phyloP scores from a whole-genome alignment of 2,329 filamentous ascomycete genomes.

The Pseudogymnoascus sp. region DNA sequence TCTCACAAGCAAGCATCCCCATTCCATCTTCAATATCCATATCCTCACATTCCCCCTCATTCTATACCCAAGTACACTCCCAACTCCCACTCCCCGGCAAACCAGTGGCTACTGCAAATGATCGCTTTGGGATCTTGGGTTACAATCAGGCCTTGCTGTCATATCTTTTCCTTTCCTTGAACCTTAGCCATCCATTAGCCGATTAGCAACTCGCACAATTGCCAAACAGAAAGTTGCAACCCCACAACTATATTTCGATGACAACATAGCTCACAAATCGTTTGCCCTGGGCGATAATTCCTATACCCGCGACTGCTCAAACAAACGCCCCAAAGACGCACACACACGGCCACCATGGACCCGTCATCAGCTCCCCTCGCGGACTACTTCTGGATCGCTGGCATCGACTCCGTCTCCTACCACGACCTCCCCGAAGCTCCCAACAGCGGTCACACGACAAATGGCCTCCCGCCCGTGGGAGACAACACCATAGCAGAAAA shows the following conservation, averaged over 20 bases:
- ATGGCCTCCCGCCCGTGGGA: constrained; percentile 29
- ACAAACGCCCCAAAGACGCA: neutral
- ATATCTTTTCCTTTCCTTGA: neutral
- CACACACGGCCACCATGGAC: constrained; percentile 22
- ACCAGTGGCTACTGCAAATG: neutral
- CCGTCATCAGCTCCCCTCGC: constrained; percentile 56
- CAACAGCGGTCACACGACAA: constrained; percentile 25
- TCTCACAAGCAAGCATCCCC: constrained; percentile 5
- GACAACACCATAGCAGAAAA: constrained; percentile 53
- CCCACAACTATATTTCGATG: constrained; percentile 8
- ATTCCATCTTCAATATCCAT: constrained; percentile 1
- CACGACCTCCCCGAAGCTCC: constrained; percentile 37
- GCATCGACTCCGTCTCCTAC: constrained; percentile 61
- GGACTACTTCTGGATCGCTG: constrained; percentile 72
- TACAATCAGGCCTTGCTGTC: neutral
- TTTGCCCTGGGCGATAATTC: neutral
- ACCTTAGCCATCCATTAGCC: neutral
- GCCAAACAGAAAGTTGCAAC: constrained; percentile 2
- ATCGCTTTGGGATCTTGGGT: constrained; percentile 3
- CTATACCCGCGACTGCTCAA: neutral
- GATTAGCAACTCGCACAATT: constrained; percentile 8
- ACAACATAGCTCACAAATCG: constrained; percentile 8
- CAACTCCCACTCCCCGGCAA: neutral
- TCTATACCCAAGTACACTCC: neutral
- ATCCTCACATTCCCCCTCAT: constrained; percentile 4